Evolutionary conservation across 2,329 filamentous ascomycete genomes (phyloP), one percentile per base, ranked within the genome.

Genomic region (Pseudopyrenochaeta lycopersici): DNA sequence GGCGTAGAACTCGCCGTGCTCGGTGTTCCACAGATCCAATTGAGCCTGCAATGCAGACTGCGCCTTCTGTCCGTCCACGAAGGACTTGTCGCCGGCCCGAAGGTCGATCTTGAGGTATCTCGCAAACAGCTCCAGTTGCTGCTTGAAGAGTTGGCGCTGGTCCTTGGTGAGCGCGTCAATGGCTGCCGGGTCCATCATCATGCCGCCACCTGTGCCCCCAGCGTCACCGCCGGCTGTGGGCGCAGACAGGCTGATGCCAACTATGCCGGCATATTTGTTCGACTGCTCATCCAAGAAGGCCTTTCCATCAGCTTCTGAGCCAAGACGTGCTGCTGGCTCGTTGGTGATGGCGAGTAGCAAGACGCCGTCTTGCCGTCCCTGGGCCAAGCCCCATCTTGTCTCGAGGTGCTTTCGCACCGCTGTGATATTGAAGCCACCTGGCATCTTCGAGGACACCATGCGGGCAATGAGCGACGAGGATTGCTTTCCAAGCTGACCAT

Each of bases 141-240:
- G 94, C 84, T 98, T 98, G 88, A 98, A 98, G 1, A 99, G 84
- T 21, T 92, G 90, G 60, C 90, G 88, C 78, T 99, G 95, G 72
- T 98, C 95, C 77, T 98, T 98, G 71, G 95, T 99, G 48, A 99
- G 84, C 12, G 95, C 95, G 75, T 99, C 95, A 61, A 99, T 89
- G 47, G 95, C 95, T 33, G 94, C 95, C 7, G 95, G 95, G 71
- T 99, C 95, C 93, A 99, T 98, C 91, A 99, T 97, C 95, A 99
- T 98, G 73, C 93, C 94, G 62, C 86, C 90, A 52, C 83, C 86
- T 56, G 85, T 90, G 49, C 83, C 89, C 49, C 87, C 90, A 56
- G 85, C 85, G 60, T 91, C 92, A 56, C 88, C 89, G 46, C 89
- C 86, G 21, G 91, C 85, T 17, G 81, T 73, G 23, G 90, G 88